phyloP scores from a whole-genome alignment of 805 yeast species.

The Starmera quercuum region DNA sequence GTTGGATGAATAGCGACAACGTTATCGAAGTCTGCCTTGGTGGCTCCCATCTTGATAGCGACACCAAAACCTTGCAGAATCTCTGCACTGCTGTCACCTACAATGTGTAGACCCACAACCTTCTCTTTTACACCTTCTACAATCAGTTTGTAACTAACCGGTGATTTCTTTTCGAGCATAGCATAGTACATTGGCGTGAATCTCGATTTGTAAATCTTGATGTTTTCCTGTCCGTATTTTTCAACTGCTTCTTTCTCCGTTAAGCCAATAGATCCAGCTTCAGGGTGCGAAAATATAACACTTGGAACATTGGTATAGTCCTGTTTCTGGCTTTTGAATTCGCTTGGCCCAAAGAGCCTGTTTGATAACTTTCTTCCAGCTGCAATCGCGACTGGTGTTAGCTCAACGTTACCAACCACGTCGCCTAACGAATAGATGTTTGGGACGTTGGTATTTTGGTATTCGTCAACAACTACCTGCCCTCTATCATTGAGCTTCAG shows the following conservation, averaged over 20 bases:
- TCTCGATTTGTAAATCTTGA: slow-evolving; percentile 75
- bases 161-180: slow-evolving; percentile 69
- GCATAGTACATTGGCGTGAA: slow-evolving; percentile 94
- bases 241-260: slow-evolving; percentile 70
- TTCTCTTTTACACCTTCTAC: slow-evolving; percentile 78
- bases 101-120: slow-evolving; percentile 90
- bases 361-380: slow-evolving; percentile 93
- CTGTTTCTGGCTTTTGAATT: slow-evolving; percentile 66
- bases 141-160: slow-evolving; percentile 80
- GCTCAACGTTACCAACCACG: slow-evolving; percentile 85
- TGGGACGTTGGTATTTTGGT: slow-evolving; percentile 68
- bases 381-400: slow-evolving; percentile 98
- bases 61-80: slow-evolving; percentile 98
- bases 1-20: slow-evolving; percentile 99
- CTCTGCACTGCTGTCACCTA: slow-evolving; percentile 88
- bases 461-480: slow-evolving; percentile 77
- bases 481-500: slow-evolving; percentile 52
- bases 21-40: slow-evolving; percentile 89
- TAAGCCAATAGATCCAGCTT: slow-evolving; percentile 90
- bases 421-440: slow-evolving; percentile 87
- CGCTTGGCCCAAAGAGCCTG: slow-evolving; percentile 79
- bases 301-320: slow-evolving; percentile 87
- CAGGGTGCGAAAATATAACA: slow-evolving; percentile 97
- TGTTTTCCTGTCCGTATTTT: slow-evolving; percentile 69
- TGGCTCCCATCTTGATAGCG: slow-evolving; percentile 98